These are phyloP conservation scores for Linaria vulgaris DNA, from an alignment of 257 asterid genomes.

Conservation along the genomic window DNA sequence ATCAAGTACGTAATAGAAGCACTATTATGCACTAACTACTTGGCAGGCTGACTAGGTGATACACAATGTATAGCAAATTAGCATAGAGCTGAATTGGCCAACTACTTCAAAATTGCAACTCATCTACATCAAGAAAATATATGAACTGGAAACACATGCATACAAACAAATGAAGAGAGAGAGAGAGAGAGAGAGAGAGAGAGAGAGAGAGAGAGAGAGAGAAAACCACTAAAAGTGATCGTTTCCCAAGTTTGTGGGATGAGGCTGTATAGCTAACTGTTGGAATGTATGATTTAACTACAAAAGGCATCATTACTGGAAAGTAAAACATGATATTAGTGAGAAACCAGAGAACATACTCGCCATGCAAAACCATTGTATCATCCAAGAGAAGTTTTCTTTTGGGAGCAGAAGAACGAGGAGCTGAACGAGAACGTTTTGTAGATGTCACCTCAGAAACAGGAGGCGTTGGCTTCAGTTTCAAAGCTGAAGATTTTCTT, in stretches of 20 bases:
- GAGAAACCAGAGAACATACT: slow-evolving; percentile 54
- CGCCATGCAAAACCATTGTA: slow-evolving; percentile 97
- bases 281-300: slow-evolving; percentile 4
- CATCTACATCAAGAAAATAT: not conserved
- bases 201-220: not conserved
- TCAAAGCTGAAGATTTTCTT: slow-evolving; percentile 68
- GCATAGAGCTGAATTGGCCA: slow-evolving; percentile 3
- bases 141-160: not conserved
- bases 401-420: slow-evolving; percentile 59
- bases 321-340: slow-evolving; percentile 10
- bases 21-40: slow-evolving; percentile 5
- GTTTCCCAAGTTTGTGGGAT: too few relatives aligned
- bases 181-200: not conserved
- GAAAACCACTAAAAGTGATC: not conserved
- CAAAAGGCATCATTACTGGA: not conserved
- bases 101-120: not conserved
- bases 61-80: slow-evolving; percentile 19
- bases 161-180: too few relatives aligned
- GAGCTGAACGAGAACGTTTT: slow-evolving; percentile 63
- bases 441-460: slow-evolving; percentile 62
- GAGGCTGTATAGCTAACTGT: slow-evolving; percentile 12
- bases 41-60: not conserved
- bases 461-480: slow-evolving; percentile 81
- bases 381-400: slow-evolving; percentile 91
- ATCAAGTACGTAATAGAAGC: slow-evolving; percentile 9